These are phyloP conservation scores for Exsudoporus floridanus DNA, from an alignment of 1,284 basidiomycete genomes.

Conservation along the genomic window DNA sequence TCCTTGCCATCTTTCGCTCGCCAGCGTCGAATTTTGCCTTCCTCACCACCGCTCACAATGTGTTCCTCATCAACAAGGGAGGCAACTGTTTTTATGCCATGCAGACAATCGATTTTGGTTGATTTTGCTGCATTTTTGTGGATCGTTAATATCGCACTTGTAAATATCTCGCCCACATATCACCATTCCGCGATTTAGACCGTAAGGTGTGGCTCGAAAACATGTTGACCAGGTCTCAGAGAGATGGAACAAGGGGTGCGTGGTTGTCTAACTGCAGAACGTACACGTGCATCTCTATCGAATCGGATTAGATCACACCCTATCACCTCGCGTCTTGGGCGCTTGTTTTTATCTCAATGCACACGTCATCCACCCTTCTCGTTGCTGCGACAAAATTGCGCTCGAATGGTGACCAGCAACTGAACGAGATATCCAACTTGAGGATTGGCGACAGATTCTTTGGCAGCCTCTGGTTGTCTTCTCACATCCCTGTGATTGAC, in stretches of 20 bases:
- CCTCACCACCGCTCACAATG: neutral
- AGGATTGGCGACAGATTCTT: too few relatives aligned
- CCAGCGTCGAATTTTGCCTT: neutral
- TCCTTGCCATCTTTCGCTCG: neutral
- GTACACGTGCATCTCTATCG: neutral
- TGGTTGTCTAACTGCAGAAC: too few relatives aligned
- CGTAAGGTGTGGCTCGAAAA: too few relatives aligned
- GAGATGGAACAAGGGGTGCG: neutral
- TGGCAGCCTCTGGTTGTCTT: too few relatives aligned
- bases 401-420: too few relatives aligned
- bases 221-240: neutral
- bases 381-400: too few relatives aligned
- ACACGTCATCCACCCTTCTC: too few relatives aligned
- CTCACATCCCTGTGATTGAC: too few relatives aligned
- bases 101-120: neutral
- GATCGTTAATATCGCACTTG: neutral
- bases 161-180: neutral
- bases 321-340: too few relatives aligned
- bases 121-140: neutral
- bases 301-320: too few relatives aligned
- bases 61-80: neutral
- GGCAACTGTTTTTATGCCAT: accelerated
- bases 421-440: too few relatives aligned
- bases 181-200: neutral
- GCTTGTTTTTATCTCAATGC: too few relatives aligned